Conservation (phyloP, 768 basidiomycete species). For the Myochromella boudieri region DNA sequence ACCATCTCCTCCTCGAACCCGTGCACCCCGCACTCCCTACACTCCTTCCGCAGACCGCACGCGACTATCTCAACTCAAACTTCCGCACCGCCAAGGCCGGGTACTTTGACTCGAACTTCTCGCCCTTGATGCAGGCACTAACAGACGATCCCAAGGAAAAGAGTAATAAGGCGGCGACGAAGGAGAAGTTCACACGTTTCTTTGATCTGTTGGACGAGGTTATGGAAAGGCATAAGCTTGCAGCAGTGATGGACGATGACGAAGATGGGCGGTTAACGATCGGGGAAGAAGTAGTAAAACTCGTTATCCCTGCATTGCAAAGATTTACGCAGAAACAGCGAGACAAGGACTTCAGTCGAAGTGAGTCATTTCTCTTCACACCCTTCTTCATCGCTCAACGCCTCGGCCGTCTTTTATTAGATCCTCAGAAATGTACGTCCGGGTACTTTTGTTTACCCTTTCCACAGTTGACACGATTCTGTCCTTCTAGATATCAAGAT, state of each 20-base stretch:
- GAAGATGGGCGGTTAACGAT: constrained; percentile 55
- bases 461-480: constrained; percentile 12
- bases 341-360: constrained; percentile 85
- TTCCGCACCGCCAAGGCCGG: constrained; percentile 81
- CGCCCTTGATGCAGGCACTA: constrained; percentile 69
- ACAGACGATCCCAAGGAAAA: constrained; percentile 64
- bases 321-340: constrained; percentile 72
- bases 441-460: not conserved
- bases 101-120: constrained; percentile 84
- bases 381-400: not conserved
- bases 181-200: constrained; percentile 83
- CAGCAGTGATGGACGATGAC: constrained; percentile 72
- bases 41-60: constrained; percentile 60
- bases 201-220: constrained; percentile 81
- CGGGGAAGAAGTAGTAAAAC: constrained; percentile 72
- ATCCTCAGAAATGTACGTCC: constrained; percentile 72
- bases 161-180: constrained; percentile 57
- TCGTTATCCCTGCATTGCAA: constrained; percentile 74
- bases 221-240: constrained; percentile 70
- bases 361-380: constrained; percentile 38
- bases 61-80: constrained; percentile 63
- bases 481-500: constrained; percentile 70
- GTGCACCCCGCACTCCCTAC: constrained; percentile 42
- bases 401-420: constrained; percentile 30
- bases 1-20: constrained; percentile 55